Evolutionary conservation across 305 asterid species (phyloP), one percentile per base, ranked within the genome.

Genomic region (Fraxinus dipetala): DNA sequence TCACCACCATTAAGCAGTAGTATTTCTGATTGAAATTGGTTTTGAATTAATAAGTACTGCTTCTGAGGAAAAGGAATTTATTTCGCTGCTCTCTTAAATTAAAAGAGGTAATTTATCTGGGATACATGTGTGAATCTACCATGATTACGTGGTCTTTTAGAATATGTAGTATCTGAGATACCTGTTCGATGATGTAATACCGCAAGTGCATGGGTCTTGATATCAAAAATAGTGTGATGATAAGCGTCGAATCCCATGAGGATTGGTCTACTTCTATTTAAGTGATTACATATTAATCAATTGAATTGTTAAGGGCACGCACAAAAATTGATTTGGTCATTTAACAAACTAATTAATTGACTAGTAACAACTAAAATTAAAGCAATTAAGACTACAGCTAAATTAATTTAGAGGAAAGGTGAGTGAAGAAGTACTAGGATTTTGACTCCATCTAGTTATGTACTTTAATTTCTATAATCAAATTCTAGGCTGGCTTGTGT

Each of bases 41-140:
- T 80, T 73, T 34, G 48, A 78, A 43, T 45, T n/a, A 73, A n/a
- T 79, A n/a, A 32, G 43, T 18, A 54, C 13, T 11, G 70, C 75
- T 11, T 59, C 77, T 54, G 73, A 75, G 31, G 26, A 61, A 11
- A 59, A 63, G 80, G 82, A 61, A 72, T 48, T 26, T 83, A 13
- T 75, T 63, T 13, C 28, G 14, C 26, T 56, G 69, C 76, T 59
- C 78, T 82, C 83, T 80, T 78, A 54, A 77, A 40, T 67, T 77
- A 30, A 72, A 11, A 65, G 74, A 76, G 63, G 75, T 43, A 86
- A 83, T 82, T 65, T 69, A 69, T 76, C 80, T 54, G 28, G 14
- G 72, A 63, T 26, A 9, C 1, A 6, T 18, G 76, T 80, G 36
- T n/a, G 48, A 74, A 77, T 75, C 30, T 4, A 74, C 28, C 24